Conservation (phyloP, 139 green algal species). For the Closterium sp. region DNA sequence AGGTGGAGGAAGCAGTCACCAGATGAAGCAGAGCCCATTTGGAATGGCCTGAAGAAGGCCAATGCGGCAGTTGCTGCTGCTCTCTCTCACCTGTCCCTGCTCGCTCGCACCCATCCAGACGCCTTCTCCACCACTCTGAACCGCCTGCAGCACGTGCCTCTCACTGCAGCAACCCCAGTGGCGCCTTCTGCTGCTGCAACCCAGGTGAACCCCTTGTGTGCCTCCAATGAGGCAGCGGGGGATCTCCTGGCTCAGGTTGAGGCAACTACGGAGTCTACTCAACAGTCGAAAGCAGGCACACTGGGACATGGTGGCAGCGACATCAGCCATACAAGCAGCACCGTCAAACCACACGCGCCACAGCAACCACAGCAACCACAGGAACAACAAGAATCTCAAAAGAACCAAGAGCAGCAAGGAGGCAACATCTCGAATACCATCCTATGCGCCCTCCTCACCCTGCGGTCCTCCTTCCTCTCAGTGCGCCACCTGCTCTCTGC, state of each 20-base stretch:
- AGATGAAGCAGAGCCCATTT: not conserved
- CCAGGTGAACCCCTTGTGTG: too few species aligned
- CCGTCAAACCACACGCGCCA: not conserved
- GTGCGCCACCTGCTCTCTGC: conserved; percentile 9
- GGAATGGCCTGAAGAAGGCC: conserved; percentile 8
- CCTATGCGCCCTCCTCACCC: not conserved
- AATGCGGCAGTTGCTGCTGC: not conserved
- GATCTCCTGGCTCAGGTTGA: too few species aligned
- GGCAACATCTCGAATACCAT: not conserved
- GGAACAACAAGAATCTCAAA: too few species aligned
- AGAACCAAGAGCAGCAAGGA: too few species aligned
- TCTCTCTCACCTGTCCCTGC: not conserved
- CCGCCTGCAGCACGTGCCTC: conserved; percentile 5
- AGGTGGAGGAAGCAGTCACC: not conserved
- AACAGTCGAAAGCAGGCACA: too few species aligned
- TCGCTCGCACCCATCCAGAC: not conserved
- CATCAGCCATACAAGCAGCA: not conserved
- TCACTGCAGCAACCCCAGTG: not conserved
- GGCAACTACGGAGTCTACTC: too few species aligned
- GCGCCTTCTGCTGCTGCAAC: too few species aligned
- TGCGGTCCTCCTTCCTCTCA: not conserved
- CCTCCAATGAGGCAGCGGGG: too few species aligned
- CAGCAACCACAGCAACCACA: not conserved
- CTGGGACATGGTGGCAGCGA: not conserved
- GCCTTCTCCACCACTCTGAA: conserved; percentile 14